Percentiles rank a stretch among this genome's conserved stretches.
Conservation (phyloP, 352 stramenopile genomes). For the Phytophthora palmivora region DNA sequence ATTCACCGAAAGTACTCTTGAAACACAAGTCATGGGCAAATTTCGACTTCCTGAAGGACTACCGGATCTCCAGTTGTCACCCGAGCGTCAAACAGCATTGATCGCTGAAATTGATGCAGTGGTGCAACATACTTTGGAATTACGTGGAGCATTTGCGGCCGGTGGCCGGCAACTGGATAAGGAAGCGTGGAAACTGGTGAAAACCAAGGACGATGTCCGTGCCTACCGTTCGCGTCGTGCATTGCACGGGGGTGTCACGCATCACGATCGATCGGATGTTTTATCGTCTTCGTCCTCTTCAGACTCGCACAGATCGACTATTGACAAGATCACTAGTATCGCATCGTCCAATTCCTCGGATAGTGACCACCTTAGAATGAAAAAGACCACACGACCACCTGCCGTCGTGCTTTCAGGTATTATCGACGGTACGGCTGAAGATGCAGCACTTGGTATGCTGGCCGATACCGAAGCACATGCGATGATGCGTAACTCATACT, state of each 20-base stretch:
- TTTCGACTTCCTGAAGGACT: conserved; percentile 38
- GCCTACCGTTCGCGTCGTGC: conserved; percentile 36
- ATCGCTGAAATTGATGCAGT: conserved; percentile 33
- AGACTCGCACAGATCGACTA: conserved; percentile 23
- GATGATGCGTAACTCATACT: conserved; percentile 40
- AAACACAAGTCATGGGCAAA: conserved; percentile 30
- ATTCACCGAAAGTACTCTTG: conserved; percentile 25
- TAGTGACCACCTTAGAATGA: conserved; percentile 21
- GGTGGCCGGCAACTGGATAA: conserved; percentile 33
- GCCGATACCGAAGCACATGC: conserved; percentile 40
- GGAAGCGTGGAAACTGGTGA: conserved; percentile 44
- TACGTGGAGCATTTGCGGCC: conserved; percentile 33
- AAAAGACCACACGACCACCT: conserved; percentile 29
- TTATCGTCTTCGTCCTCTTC: conserved; percentile 31
- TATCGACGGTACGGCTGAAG: conserved; percentile 42
- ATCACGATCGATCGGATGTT: conserved; percentile 9
- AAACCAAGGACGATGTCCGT: conserved; percentile 37
- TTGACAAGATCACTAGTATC: conserved; percentile 32
- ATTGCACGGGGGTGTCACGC: conserved; percentile 11
- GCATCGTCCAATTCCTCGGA: conserved; percentile 30
- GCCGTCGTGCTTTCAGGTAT: conserved; percentile 31
- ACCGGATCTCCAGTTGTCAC: conserved; percentile 22
- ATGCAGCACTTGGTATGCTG: conserved; percentile 42
- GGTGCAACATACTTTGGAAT: conserved; percentile 36
- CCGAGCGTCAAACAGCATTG: conserved; percentile 22